Base-by-base conservation (phyloP, 2,329 filamentous ascomycete genomes). In the Elsinoe batatas region DNA sequence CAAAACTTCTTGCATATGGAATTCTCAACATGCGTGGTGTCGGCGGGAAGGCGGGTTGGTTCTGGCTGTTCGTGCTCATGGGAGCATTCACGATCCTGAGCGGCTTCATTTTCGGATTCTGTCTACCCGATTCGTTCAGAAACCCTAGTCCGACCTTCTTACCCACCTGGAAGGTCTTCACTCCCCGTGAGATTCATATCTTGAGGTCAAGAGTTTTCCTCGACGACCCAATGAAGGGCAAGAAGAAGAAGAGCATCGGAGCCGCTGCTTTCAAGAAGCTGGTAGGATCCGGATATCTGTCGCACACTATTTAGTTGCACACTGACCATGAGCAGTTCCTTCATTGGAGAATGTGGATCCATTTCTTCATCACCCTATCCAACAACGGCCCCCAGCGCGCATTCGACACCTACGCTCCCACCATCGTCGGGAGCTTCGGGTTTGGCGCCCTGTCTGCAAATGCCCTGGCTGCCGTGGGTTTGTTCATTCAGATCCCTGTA, bases 401-500 rank as follows among this genome's bases (percentile, higher is more conserved):
- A 1, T 64, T 69, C 51, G 63, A 64, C 43, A 65, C 64, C 8
- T 69, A 68, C 47, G 65, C 65, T 5, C 67, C 67, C 2, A 66
- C 65, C 1, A 61, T 68, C 17, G 65, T 69, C 26, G 56, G 54
- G 6, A 54, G 49, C 10, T 64, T 63, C 36, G 65, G 66, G 18
- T 67, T 68, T 50, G 58, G 33, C 6, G 60, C 61, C 1, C 59
- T 69, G 10, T 60, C 58, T 17, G 62, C 65, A 42, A 69, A 69
- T 53, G 67, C 66, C 5, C 53, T 69, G 22, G 65, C 66, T 2
- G 63, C 64, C 12, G 64, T 69, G n/a, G 67, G 66, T 60, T 59
- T 64, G 22, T 69, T 68, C 62, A 58, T 65, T 15, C 64, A 67
- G 36, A 73, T 80, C 3, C 78, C 78, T 0, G 70, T 76, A 1